A percentile compares a stretch with the other conserved stretches of the same genome.
These are phyloP conservation scores for Aspergillus heteromorphus DNA, from an alignment of 495 filamentous ascomycete species.

Conservation along the genomic window DNA sequence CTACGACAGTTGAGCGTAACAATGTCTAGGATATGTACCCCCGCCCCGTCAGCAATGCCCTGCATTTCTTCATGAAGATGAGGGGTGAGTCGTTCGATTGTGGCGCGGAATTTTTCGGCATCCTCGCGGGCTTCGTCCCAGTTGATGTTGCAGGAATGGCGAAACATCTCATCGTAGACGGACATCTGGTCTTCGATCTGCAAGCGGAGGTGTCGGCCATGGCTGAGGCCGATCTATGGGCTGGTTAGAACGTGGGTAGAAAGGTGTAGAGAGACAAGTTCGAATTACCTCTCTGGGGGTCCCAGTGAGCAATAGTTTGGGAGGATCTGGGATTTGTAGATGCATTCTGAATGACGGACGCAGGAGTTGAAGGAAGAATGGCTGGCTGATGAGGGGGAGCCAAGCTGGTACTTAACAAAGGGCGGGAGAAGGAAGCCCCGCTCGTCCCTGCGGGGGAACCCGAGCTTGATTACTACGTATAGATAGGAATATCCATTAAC, in stretches of 20 bases:
- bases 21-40: slow-evolving; percentile 49
- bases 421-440: background rate
- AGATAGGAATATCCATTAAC: no score
- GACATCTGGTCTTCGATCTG: slow-evolving; percentile 43
- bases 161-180: slow-evolving; percentile 51
- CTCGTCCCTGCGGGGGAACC: background rate
- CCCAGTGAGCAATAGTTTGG: slow-evolving; percentile 21
- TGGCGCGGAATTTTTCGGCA: slow-evolving; percentile 40
- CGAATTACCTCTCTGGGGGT: slow-evolving; percentile 24
- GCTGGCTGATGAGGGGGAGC: no score
- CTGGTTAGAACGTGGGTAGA: background rate
- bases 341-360: background rate
- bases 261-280: background rate
- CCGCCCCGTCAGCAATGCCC: slow-evolving; percentile 57
- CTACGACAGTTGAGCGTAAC: slow-evolving; percentile 63
- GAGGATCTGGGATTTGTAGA: slow-evolving; percentile 5
- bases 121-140: slow-evolving; percentile 45
- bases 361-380: background rate
- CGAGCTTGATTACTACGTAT: background rate
- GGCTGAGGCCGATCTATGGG: slow-evolving; percentile 48
- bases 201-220: slow-evolving; percentile 41
- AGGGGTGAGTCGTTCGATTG: slow-evolving; percentile 35
- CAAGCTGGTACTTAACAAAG: background rate
- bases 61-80: slow-evolving; percentile 48
- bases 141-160: slow-evolving; percentile 38